These are phyloP conservation scores for Clathrus columnatus DNA, from an alignment of 768 basidiomycete species.

Conservation along the genomic window DNA sequence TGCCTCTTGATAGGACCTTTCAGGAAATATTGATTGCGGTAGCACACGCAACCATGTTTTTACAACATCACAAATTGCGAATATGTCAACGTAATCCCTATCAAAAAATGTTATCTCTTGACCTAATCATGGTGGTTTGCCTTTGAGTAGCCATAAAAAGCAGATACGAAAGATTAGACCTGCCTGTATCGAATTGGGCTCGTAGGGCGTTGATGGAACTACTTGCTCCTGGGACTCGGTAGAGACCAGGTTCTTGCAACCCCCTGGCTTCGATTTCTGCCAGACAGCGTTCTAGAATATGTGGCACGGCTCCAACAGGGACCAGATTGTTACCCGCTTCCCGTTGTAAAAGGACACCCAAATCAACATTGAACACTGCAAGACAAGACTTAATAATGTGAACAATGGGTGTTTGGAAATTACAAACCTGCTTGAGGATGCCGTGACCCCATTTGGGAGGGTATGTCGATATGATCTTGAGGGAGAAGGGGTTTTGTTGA, in stretches of 20 bases:
- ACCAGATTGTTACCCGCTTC: slow-evolving; percentile 46
- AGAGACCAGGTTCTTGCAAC: slow-evolving; percentile 74
- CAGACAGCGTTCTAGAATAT: slow-evolving; percentile 56
- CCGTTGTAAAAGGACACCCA: slow-evolving; percentile 58
- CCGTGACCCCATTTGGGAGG: slow-evolving; percentile 47
- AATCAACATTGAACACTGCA: slow-evolving; percentile 68
- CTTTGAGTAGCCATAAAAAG: neutral
- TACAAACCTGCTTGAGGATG: slow-evolving; percentile 67
- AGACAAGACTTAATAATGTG: slow-evolving; percentile 6
- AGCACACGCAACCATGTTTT: slow-evolving; percentile 82
- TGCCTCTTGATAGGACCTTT: slow-evolving; percentile 55
- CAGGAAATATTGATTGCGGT: slow-evolving; percentile 72
- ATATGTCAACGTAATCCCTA: slow-evolving; percentile 57
- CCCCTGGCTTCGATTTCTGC: slow-evolving; percentile 67
- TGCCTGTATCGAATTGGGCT: slow-evolving; percentile 69
- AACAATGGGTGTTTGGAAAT: neutral
- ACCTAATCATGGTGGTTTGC: slow-evolving; percentile 25
- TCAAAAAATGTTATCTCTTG: slow-evolving; percentile 37
- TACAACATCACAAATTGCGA: slow-evolving; percentile 74
- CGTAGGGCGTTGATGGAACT: slow-evolving; percentile 61
- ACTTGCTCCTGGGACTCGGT: slow-evolving; percentile 74
- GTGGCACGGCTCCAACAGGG: slow-evolving; percentile 52
- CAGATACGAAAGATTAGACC: slow-evolving; percentile 1
- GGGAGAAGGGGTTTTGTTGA: slow-evolving; percentile 64
- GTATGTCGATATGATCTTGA: slow-evolving; percentile 58